These are phyloP conservation scores for Astragalus membranaceus DNA, from an alignment of 306 rosid species.

Conservation along the genomic window DNA sequence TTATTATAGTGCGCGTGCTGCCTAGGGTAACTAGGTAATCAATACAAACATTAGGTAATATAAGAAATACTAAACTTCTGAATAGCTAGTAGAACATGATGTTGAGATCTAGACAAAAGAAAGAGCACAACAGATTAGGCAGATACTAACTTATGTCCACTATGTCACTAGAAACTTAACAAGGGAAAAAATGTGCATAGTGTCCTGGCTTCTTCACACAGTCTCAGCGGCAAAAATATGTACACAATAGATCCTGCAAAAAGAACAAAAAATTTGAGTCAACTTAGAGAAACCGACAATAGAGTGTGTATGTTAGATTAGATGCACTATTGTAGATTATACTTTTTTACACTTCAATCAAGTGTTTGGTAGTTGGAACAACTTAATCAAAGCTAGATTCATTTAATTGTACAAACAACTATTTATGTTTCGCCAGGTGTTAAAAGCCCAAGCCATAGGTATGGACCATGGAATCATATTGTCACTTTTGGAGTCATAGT, in stretches of 20 bases:
- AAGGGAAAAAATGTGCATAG: conserved; percentile 11
- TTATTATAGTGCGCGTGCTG: background rate
- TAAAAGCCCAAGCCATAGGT: conserved; percentile 7
- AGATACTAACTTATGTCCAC: conserved; percentile 22
- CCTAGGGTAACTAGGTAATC: conserved; percentile 16
- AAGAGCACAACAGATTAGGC: conserved; percentile 8
- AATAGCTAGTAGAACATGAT: conserved; percentile 15
- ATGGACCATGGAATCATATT: background rate
- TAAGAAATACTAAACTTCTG: conserved; percentile 14
- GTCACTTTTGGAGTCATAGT: conserved; percentile 16
- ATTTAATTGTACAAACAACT: background rate
- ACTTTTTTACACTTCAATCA: conserved; percentile 18
- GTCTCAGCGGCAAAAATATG: conserved; percentile 30
- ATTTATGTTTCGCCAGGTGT: conserved; percentile 26
- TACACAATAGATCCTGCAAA: conserved; percentile 33
- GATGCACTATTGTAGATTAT: background rate
- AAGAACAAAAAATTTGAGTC: background rate
- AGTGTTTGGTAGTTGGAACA: conserved; percentile 27
- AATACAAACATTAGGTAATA: conserved; percentile 14
- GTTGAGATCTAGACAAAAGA: conserved; percentile 8
- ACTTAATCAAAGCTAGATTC: conserved; percentile 18
- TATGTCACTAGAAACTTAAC: conserved; percentile 25
- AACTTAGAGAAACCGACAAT: conserved; percentile 23
- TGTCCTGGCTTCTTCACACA: conserved; percentile 26
- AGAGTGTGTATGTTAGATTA: background rate